These are phyloP conservation scores for Aurinia saxatilis DNA, from an alignment of 345 rosid genomes.

Conservation along the genomic window DNA sequence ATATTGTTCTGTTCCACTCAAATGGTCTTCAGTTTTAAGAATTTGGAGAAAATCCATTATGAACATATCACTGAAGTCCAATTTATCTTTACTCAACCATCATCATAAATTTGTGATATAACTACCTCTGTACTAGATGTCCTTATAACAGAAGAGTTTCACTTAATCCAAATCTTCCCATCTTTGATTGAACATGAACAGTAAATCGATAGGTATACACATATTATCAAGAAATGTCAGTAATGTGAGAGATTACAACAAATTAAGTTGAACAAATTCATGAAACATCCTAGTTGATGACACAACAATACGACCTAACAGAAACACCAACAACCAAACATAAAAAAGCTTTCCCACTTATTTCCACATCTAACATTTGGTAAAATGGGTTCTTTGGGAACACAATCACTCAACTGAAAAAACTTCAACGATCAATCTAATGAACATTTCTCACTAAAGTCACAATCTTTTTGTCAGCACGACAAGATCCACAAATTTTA, in stretches of 20 bases:
- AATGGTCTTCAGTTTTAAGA: no score
- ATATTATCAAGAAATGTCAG: neutral
- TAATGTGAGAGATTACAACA: neutral
- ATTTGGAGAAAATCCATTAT: no score
- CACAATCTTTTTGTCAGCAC: neutral
- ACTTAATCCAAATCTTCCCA: neutral
- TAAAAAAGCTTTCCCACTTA: neutral
- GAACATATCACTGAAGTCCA: no score
- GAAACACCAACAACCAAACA: neutral
- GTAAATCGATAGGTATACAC: neutral
- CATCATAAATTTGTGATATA: no score
- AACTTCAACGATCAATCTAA: neutral
- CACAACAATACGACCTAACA: neutral
- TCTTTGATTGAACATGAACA: neutral
- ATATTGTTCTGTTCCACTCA: no score
- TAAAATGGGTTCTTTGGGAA: neutral
- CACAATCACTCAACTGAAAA: neutral
- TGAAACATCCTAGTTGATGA: neutral
- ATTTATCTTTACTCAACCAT: no score
- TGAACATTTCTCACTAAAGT: neutral
- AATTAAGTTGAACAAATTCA: neutral
- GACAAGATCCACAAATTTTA: slow-evolving; percentile 12
- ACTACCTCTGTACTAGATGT: no score
- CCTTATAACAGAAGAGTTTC: neutral
- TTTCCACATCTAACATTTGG: neutral